Evolutionary conservation across 305 asterid genomes (phyloP).

Genomic region (Striga hermonthica): DNA sequence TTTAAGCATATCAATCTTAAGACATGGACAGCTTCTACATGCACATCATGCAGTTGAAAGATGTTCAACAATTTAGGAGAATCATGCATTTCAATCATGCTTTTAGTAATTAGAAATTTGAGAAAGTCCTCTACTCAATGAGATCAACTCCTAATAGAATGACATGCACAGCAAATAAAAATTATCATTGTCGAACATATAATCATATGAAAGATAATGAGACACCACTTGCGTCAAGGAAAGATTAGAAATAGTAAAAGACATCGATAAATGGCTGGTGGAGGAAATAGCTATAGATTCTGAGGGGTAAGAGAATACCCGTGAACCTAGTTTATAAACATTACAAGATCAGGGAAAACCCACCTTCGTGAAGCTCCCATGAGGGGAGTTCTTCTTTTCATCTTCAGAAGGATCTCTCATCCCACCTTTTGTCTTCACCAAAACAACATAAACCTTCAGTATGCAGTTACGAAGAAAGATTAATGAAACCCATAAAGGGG

Average conservation of each 20-base stretch:
- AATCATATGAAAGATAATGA: background rate
- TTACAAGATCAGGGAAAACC: slow-evolving; percentile 2
- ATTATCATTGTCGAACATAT: background rate
- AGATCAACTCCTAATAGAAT: background rate
- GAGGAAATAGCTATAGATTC: background rate
- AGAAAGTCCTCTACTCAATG: background rate
- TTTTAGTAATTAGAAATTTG: background rate
- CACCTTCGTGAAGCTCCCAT: slow-evolving; percentile 77
- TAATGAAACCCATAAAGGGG: slow-evolving; percentile 24
- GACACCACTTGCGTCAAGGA: slow-evolving; percentile 1
- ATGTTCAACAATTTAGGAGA: too few relatives aligned
- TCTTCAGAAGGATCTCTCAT: slow-evolving; percentile 47
- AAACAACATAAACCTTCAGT: slow-evolving; percentile 24
- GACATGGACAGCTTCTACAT: too few relatives aligned
- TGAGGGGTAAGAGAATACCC: background rate
- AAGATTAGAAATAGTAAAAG: background rate
- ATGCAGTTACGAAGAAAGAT: slow-evolving; percentile 13
- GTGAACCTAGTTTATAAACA: slow-evolving; percentile 12
- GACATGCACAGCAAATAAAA: background rate
- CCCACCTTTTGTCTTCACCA: slow-evolving; percentile 63
- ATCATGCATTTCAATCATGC: too few relatives aligned
- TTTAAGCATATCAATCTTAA: too few relatives aligned
- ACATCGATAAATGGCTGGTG: background rate
- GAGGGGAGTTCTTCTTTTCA: slow-evolving; percentile 43
- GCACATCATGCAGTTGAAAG: too few relatives aligned